Evolutionary conservation across 352 stramenopile genomes (phyloP).

Genomic region (Pythium scleroteichum): DNA sequence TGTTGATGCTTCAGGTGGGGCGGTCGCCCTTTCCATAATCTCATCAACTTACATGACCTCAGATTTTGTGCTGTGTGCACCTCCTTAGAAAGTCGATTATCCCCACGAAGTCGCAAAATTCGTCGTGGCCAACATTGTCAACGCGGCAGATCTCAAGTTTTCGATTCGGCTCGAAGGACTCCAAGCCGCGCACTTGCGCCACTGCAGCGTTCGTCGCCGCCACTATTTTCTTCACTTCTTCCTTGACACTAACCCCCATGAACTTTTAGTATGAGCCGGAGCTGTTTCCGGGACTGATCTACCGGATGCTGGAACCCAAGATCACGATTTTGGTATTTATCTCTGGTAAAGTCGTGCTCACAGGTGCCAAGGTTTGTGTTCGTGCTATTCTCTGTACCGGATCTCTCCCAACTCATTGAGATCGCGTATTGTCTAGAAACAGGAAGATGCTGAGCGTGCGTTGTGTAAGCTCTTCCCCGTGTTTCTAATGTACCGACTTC

Average conservation of each 20-base stretch:
- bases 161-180: constrained; percentile 77
- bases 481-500: constrained; percentile 30
- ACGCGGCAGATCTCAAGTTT: constrained; percentile 91
- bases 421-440: constrained; percentile 5
- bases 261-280: constrained; percentile 97
- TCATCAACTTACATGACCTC: background rate
- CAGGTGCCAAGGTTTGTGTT: constrained; percentile 82
- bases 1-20: constrained; percentile 54
- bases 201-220: constrained; percentile 58
- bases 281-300: constrained; percentile 97
- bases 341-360: constrained; percentile 97
- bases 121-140: constrained; percentile 84
- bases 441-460: constrained; percentile 29
- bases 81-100: constrained; percentile 58
- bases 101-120: constrained; percentile 47
- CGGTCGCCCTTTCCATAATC: background rate
- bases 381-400: background rate
- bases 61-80: background rate
- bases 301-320: constrained; percentile 92
- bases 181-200: constrained; percentile 51
- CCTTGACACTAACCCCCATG: no score
- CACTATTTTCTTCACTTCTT: background rate
- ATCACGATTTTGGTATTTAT: constrained; percentile 98
- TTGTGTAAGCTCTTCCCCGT: constrained; percentile 38
- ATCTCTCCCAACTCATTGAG: no score